A percentile compares a stretch with the other conserved stretches of the same genome.
phyloP scores from a whole-genome alignment of 2,329 filamentous ascomycete genomes.

The Tricladium varicosporioides region DNA sequence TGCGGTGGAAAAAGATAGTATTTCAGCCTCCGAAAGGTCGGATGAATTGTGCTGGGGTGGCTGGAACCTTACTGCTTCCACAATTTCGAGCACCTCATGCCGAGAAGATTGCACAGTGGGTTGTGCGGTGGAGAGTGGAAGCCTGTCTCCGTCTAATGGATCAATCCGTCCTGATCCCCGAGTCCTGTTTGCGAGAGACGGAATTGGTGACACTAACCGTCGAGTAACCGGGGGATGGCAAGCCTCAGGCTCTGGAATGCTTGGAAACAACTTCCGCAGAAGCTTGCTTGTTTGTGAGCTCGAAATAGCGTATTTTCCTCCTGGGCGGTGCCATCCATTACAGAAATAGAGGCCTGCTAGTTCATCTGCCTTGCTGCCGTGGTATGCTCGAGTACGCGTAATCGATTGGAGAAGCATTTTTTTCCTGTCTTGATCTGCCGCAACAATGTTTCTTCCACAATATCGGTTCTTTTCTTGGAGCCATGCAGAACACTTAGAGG shows the following conservation, averaged over 20 bases:
- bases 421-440: background rate
- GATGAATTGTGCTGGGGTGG: background rate
- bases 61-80: background rate
- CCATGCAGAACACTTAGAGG: background rate
- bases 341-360: constrained; percentile 2
- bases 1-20: background rate
- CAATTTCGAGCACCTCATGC: background rate
- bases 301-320: constrained; percentile 1
- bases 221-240: background rate
- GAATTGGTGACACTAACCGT: background rate
- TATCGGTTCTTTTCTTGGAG: background rate
- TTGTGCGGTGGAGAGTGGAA: background rate
- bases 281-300: background rate
- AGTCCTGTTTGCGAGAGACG: background rate
- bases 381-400: background rate
- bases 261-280: background rate
- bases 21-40: background rate
- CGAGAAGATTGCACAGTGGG: background rate
- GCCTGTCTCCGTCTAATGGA: background rate
- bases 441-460: background rate
- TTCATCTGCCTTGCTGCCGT: background rate
- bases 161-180: background rate
- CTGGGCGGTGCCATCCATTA: constrained; percentile 3
- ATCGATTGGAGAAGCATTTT: background rate
- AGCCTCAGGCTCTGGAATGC: background rate